Conservation (phyloP, 108 stramenopile genomes). For the Cyclotella baltica region DNA sequence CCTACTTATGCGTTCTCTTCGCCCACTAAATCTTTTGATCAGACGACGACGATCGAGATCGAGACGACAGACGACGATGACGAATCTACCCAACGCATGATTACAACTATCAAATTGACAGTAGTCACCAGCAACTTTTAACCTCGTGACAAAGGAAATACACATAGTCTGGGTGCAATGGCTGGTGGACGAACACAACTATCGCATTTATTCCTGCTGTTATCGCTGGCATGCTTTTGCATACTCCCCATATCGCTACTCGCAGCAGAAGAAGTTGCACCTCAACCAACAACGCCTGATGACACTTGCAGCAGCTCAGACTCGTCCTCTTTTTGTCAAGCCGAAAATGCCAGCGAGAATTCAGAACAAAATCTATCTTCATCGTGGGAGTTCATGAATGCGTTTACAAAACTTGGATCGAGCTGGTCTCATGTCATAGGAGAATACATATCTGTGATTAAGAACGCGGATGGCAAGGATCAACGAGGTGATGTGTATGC, state of each 20-base stretch:
- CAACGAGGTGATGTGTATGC: constrained; percentile 43
- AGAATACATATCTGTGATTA: constrained; percentile 47
- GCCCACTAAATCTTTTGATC: no score
- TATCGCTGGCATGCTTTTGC: not conserved
- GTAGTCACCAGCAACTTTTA: not conserved
- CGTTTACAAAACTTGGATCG: constrained; percentile 47
- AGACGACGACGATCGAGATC: no score
- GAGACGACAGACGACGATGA: no score
- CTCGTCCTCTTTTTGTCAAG: not conserved
- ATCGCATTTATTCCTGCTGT: not conserved
- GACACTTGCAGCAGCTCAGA: constrained; percentile 7
- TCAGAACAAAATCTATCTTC: constrained; percentile 28
- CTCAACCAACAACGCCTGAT: not conserved
- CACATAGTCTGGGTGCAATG: no score
- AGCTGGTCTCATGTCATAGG: constrained; percentile 55
- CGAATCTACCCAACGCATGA: no score
- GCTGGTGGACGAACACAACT: no score
- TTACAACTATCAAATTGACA: no score
- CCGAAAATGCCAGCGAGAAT: not conserved
- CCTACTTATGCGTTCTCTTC: no score
- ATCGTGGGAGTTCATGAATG: constrained; percentile 52
- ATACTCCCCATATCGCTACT: not conserved
- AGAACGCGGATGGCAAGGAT: constrained; percentile 51
- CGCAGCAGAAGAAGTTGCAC: not conserved
- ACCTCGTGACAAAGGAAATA: not conserved